Conservation (phyloP, 257 asterid species). For the Penstemon newberryi region DNA sequence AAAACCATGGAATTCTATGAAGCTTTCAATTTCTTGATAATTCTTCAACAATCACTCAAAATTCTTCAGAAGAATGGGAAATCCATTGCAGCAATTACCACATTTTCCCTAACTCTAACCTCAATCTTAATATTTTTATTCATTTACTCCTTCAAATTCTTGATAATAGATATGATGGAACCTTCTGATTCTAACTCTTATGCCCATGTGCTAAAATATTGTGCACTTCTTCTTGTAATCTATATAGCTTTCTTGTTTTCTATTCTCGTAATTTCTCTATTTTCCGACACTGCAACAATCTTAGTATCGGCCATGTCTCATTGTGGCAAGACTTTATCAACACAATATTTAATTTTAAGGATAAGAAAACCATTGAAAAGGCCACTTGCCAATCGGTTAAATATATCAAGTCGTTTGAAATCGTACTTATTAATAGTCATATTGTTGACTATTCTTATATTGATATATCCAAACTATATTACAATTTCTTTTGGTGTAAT, state of each 20-base stretch:
- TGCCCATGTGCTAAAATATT: too few species aligned
- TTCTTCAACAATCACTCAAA: conserved; percentile 23
- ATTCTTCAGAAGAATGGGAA: conserved; percentile 23
- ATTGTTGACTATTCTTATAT: background rate
- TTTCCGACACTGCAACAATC: conserved; percentile 25
- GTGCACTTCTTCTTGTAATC: too few species aligned
- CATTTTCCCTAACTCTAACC: conserved; percentile 6
- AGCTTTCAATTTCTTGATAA: conserved; percentile 16
- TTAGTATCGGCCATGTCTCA: conserved; percentile 26
- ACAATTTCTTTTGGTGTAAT: conserved; percentile 5
- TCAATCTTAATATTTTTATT: conserved; percentile 18
- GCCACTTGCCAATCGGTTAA: conserved; percentile 25
- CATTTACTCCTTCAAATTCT: conserved; percentile 14
- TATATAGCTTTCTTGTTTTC: conserved; percentile 18
- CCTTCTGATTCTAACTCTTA: background rate
- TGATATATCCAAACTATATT: background rate
- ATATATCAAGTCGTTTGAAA: conserved; percentile 19
- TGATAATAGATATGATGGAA: conserved; percentile 13
- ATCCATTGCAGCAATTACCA: conserved; percentile 16
- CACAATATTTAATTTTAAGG: conserved; percentile 8
- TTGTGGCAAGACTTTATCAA: conserved; percentile 7
- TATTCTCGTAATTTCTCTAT: conserved; percentile 18
- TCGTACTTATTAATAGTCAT: conserved; percentile 24
- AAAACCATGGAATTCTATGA: conserved; percentile 14
- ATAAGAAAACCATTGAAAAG: conserved; percentile 19